phyloP scores from a whole-genome alignment of 306 rosid species.

The Dalbergia oliveri region DNA sequence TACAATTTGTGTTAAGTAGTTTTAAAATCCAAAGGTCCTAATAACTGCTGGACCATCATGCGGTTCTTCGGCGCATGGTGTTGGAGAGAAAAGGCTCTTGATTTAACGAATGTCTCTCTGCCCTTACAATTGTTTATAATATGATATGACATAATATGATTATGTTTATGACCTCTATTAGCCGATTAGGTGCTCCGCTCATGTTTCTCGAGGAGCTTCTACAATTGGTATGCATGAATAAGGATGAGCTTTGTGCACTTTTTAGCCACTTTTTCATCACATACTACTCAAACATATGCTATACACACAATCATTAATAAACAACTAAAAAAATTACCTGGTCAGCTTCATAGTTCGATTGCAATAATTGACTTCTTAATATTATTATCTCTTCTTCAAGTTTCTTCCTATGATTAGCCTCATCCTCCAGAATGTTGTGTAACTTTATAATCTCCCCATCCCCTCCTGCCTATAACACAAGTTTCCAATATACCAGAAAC shows the following conservation, averaged over 20 bases:
- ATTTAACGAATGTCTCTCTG: slow-evolving; percentile 8
- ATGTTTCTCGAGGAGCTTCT: slow-evolving; percentile 25
- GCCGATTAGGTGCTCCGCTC: slow-evolving; percentile 28
- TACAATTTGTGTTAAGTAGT: slow-evolving; percentile 26
- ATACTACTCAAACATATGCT: slow-evolving; percentile 34
- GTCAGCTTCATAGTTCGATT: slow-evolving; percentile 84
- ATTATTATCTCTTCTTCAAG: slow-evolving; percentile 91
- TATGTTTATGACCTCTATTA: slow-evolving; percentile 38
- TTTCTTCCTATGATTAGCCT: slow-evolving; percentile 74
- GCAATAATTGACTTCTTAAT: slow-evolving; percentile 84
- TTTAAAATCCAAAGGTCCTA: slow-evolving; percentile 9
- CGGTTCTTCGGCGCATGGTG: slow-evolving; percentile 19
- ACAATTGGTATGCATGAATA: slow-evolving; percentile 20
- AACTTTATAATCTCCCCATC: slow-evolving; percentile 68
- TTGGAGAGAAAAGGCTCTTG: slow-evolving; percentile 2
- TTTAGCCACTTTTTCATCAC: not conserved
- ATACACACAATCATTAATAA: not conserved
- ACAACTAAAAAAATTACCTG: slow-evolving; percentile 63
- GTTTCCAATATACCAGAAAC: slow-evolving; percentile 43
- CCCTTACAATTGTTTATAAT: slow-evolving; percentile 25
- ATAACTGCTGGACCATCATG: slow-evolving; percentile 6
- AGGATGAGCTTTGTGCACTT: not conserved
- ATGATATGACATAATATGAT: not conserved
- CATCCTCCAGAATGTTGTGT: slow-evolving; percentile 73
- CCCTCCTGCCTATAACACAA: slow-evolving; percentile 74